These are phyloP conservation scores for Shiraia sp. DNA, from an alignment of 2,329 filamentous ascomycete species.

Conservation along the genomic window DNA sequence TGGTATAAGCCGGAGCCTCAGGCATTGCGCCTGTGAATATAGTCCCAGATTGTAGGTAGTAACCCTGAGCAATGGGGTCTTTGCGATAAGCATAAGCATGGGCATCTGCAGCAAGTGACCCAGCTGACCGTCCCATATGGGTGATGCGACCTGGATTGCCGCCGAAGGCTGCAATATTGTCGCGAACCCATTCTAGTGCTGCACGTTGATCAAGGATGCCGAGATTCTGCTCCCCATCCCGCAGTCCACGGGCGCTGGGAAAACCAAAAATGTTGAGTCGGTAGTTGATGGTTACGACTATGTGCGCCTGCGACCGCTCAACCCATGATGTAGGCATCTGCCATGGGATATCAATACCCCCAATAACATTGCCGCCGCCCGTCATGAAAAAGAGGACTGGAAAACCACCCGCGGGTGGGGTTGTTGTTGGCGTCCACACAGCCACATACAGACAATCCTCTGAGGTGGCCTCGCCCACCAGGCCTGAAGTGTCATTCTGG, in stretches of 20 bases:
- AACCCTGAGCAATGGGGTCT: conserved; percentile 52
- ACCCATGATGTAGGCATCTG: conserved; percentile 14
- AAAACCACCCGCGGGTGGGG: conserved; percentile 20
- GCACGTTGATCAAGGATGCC: conserved; percentile 42
- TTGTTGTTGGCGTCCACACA: conserved; percentile 47
- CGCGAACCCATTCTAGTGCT: conserved; percentile 39
- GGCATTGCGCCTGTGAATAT: neutral
- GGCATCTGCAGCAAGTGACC: neutral
- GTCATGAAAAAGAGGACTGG: conserved; percentile 48
- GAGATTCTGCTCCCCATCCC: conserved; percentile 28
- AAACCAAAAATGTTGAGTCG: conserved; percentile 44
- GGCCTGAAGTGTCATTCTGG: conserved; percentile 27
- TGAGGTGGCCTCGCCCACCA: conserved; percentile 13
- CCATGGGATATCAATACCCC: conserved; percentile 49
- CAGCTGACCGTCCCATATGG: conserved; percentile 34
- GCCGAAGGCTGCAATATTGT: conserved; percentile 39
- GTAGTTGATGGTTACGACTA: conserved; percentile 25
- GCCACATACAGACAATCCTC: conserved; percentile 53
- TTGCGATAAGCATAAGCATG: conserved; percentile 46
- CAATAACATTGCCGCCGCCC: conserved; percentile 48
- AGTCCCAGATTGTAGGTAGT: conserved; percentile 13
- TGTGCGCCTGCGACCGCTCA: conserved; percentile 32
- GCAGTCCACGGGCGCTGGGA: conserved; percentile 28
- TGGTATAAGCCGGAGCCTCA: conserved; percentile 14
- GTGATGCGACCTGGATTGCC: conserved; percentile 36